Percentiles rank a stretch among this genome's conserved stretches.
Evolutionary conservation across 208 protist genomes (phyloP).

Genomic region (Leishmania martiniquensis): DNA sequence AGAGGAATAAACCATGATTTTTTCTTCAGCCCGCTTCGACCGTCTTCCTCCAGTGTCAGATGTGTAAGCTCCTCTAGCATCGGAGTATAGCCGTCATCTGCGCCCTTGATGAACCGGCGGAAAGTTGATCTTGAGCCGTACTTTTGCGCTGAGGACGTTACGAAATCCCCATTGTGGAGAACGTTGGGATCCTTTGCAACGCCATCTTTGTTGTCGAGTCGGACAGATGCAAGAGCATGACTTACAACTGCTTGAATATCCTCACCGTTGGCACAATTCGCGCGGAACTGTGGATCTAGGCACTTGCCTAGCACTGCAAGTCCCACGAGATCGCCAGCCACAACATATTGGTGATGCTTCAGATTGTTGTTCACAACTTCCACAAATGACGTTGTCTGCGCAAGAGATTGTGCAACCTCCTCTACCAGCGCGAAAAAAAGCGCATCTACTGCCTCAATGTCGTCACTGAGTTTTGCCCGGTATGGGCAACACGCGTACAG

Average conservation of each 20-base stretch:
- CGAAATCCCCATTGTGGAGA: conserved; percentile 51
- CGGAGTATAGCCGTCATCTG: conserved; percentile 86
- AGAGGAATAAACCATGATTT: conserved; percentile 92
- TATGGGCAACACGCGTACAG: conserved; percentile 87
- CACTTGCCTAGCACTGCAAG: conserved; percentile 84
- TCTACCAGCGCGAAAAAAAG: conserved; percentile 82
- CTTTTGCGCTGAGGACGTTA: conserved; percentile 56
- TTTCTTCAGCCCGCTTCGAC: conserved; percentile 84
- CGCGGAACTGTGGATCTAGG: conserved; percentile 88
- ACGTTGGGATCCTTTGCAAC: conserved; percentile 61
- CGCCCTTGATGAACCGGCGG: conserved; percentile 79
- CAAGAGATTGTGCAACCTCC: conserved; percentile 60
- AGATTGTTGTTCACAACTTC: conserved; percentile 88
- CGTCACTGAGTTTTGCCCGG: conserved; percentile 57
- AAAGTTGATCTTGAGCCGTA: conserved; percentile 70
- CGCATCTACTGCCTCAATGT: conserved; percentile 57
- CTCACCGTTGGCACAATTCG: conserved; percentile 45
- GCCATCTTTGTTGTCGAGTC: conserved; percentile 66
- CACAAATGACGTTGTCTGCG: conserved; percentile 79
- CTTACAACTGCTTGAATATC: conserved; percentile 32
- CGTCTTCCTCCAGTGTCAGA: conserved; percentile 83
- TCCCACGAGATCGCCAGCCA: conserved; percentile 75
- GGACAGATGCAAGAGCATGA: conserved; percentile 51
- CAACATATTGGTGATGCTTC: conserved; percentile 80
- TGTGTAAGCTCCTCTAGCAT: conserved; percentile 72